Conservation (phyloP, 495 filamentous ascomycete genomes). For the Cudoniella acicularis region DNA sequence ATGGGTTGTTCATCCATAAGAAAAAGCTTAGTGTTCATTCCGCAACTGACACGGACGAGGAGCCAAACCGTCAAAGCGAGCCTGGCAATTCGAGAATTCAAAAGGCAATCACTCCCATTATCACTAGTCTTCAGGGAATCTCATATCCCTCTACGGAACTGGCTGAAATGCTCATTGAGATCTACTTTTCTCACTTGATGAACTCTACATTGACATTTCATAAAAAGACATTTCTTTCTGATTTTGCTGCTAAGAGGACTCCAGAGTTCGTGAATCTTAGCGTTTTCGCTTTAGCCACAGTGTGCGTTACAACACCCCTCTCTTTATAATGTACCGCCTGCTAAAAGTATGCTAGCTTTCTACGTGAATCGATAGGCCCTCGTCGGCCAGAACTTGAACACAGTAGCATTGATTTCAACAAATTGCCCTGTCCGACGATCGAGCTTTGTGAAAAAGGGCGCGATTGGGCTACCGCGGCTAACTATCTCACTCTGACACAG, state of each 20-base stretch:
- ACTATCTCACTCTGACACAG: constrained; percentile 11
- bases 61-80: not conserved
- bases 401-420: not conserved
- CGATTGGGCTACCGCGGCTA: constrained; percentile 16
- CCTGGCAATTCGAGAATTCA: not conserved
- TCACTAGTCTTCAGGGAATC: not conserved
- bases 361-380: not conserved
- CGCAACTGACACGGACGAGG: not conserved
- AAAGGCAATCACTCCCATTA: not conserved
- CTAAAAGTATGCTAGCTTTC: constrained; percentile 1
- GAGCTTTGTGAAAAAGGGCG: constrained; percentile 2
- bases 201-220: constrained; percentile 16
- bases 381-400: not conserved
- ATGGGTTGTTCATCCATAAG: not conserved
- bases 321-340: not conserved
- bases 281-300: constrained; percentile 15
- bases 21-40: not conserved
- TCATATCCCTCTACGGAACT: constrained; percentile 11
- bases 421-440: constrained; percentile 1
- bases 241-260: constrained; percentile 11
- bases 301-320: constrained; percentile 5
- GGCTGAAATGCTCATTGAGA: constrained; percentile 8
- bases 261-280: constrained; percentile 14
- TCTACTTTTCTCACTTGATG: constrained; percentile 14
- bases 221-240: constrained; percentile 12